Conservation (phyloP, 1,284 basidiomycete genomes). For the Moesziomyces aphidis region DNA sequence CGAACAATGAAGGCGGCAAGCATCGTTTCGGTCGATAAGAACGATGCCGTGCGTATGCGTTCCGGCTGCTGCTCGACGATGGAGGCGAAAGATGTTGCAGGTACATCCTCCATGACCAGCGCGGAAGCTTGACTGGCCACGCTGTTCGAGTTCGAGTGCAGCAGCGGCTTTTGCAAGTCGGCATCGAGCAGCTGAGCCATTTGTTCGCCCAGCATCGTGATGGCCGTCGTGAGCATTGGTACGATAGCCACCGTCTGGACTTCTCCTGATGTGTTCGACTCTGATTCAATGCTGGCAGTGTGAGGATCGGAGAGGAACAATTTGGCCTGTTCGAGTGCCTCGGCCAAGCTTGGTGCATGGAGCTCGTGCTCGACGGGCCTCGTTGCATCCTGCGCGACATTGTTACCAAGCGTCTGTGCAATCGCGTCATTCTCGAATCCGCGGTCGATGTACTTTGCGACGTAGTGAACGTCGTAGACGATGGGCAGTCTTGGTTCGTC, state of each 20-base stretch:
- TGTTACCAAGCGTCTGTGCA: slow-evolving; percentile 4
- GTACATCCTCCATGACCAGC: slow-evolving; percentile 7
- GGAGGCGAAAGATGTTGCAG: slow-evolving; percentile 19
- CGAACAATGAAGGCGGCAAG: slow-evolving; percentile 11
- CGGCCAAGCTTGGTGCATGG: background rate
- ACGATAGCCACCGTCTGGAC: slow-evolving; percentile 6
- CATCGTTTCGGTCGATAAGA: slow-evolving; percentile 3
- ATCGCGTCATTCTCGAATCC: slow-evolving; percentile 36
- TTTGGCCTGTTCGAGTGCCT: slow-evolving; percentile 10
- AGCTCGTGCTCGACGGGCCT: background rate
- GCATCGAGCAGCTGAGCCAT: slow-evolving; percentile 18
- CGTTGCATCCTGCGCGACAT: slow-evolving; percentile 5
- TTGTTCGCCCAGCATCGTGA: slow-evolving; percentile 18
- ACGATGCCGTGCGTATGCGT: slow-evolving; percentile 10
- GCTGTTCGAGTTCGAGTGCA: background rate
- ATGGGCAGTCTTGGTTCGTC: slow-evolving; percentile 45
- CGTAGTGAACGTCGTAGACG: slow-evolving; percentile 39
- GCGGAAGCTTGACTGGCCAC: background rate
- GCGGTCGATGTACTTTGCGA: slow-evolving; percentile 37
- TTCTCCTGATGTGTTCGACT: background rate
- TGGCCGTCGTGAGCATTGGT: slow-evolving; percentile 10
- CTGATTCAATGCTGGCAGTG: background rate
- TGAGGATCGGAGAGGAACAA: slow-evolving; percentile 11
- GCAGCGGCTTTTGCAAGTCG: slow-evolving; percentile 1
- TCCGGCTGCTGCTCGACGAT: background rate